These are phyloP conservation scores for Alternaria viburni DNA, from an alignment of 2,329 filamentous ascomycete species.

Conservation along the genomic window DNA sequence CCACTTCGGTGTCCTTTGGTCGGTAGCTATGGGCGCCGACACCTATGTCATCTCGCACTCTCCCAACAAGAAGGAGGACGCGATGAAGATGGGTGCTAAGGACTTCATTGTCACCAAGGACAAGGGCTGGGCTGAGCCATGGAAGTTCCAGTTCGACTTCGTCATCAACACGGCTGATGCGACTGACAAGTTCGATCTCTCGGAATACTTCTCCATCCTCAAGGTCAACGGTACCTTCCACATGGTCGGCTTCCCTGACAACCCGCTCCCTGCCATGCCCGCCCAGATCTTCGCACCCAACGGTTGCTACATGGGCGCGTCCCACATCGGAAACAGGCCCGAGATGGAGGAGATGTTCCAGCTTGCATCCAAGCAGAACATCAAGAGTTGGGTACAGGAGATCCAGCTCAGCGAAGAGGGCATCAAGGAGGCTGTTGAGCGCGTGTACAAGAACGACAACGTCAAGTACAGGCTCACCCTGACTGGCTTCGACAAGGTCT, in stretches of 20 bases:
- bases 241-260: constrained; percentile 79
- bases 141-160: constrained; percentile 71
- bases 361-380: constrained; percentile 57
- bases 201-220: constrained; percentile 76
- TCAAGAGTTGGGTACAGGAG: constrained; percentile 65
- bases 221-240: constrained; percentile 84
- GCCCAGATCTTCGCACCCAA: constrained; percentile 78
- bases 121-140: constrained; percentile 64
- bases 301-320: constrained; percentile 63
- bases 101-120: constrained; percentile 65
- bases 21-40: constrained; percentile 64
- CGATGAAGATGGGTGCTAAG: constrained; percentile 64
- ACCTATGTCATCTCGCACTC: constrained; percentile 67
- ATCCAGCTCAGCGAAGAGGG: constrained; percentile 75
- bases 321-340: constrained; percentile 57
- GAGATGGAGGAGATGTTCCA: constrained; percentile 61
- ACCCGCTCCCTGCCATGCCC: constrained; percentile 72
- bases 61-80: constrained; percentile 65
- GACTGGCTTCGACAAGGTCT: constrained; percentile 70
- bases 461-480: constrained; percentile 76
- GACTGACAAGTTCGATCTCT: constrained; percentile 71
- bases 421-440: constrained; percentile 72
- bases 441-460: constrained; percentile 70
- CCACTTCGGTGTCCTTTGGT: constrained; percentile 58
- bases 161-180: constrained; percentile 77